A percentile compares a stretch with the other conserved stretches of the same genome.
Evolutionary conservation across 768 basidiomycete species (phyloP).

Genomic region (Pisolithus albus): DNA sequence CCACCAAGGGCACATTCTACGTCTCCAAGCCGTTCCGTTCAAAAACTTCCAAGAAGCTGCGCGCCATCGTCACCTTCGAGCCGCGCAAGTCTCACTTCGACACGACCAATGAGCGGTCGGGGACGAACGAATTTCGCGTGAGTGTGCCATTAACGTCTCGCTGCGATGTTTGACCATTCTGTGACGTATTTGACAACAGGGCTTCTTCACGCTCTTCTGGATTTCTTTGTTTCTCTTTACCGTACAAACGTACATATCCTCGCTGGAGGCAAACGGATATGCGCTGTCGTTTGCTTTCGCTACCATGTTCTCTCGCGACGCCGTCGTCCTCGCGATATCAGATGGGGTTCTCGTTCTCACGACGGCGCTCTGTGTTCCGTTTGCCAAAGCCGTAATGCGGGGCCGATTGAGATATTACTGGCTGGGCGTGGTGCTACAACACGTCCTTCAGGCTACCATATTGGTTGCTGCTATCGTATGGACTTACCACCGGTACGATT

Average conservation of each 20-base stretch:
- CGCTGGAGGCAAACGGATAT: slow-evolving; percentile 71
- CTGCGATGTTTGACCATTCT: slow-evolving; percentile 3
- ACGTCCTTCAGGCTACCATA: slow-evolving; percentile 26
- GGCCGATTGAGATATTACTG: slow-evolving; percentile 81
- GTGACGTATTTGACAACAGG: slow-evolving; percentile 36
- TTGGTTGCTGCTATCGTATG: background rate
- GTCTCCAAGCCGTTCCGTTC: slow-evolving; percentile 75
- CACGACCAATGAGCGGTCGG: slow-evolving; percentile 64
- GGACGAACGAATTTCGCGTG: slow-evolving; percentile 81
- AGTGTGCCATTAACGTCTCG: slow-evolving; percentile 6
- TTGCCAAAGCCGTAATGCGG: slow-evolving; percentile 66
- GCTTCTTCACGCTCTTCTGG: slow-evolving; percentile 96
- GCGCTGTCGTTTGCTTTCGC: slow-evolving; percentile 78
- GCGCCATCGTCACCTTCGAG: slow-evolving; percentile 79
- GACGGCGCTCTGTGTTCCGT: slow-evolving; percentile 76
- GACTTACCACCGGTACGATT: slow-evolving; percentile 57
- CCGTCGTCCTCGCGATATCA: slow-evolving; percentile 70
- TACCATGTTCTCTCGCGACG: slow-evolving; percentile 82
- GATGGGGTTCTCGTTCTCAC: slow-evolving; percentile 75
- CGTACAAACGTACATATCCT: slow-evolving; percentile 67
- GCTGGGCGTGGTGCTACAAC: slow-evolving; percentile 73
- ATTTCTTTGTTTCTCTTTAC: slow-evolving; percentile 80
- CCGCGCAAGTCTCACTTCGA: slow-evolving; percentile 86
- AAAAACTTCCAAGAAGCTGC: slow-evolving; percentile 65
- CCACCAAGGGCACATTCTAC: slow-evolving; percentile 60